Percentiles rank a stretch among this genome's conserved stretches.
Conservation (phyloP, 2,329 filamentous ascomycete species). For the Trichocomaceae sp. region DNA sequence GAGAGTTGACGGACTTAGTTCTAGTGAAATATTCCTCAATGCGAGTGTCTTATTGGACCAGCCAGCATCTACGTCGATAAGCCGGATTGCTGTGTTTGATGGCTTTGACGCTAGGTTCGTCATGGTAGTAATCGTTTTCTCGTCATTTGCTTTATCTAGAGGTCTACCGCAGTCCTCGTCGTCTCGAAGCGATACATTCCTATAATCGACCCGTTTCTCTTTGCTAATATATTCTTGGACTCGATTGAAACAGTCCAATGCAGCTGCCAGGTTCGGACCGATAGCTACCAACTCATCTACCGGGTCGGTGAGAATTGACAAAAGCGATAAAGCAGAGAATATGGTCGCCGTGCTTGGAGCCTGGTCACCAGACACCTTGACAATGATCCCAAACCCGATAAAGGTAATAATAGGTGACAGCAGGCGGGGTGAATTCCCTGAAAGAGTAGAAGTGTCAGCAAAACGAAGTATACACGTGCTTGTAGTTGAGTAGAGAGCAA, state of each 20-base stretch:
- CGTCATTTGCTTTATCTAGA: not conserved
- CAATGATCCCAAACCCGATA: constrained; percentile 3
- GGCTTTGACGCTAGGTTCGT: not conserved
- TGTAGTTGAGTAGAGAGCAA: not conserved
- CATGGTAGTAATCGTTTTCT: not conserved
- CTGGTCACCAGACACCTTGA: not conserved
- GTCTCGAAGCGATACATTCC: not conserved
- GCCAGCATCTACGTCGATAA: constrained; percentile 5
- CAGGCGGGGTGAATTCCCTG: constrained; percentile 8
- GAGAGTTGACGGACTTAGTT: constrained; percentile 37
- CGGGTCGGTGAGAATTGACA: constrained; percentile 20
- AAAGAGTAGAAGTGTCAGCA: not conserved
- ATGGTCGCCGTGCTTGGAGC: constrained; percentile 21
- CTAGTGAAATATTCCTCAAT: constrained; percentile 36
- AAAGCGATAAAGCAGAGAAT: constrained; percentile 22
- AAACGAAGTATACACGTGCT: not conserved
- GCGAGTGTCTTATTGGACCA: constrained; percentile 27
- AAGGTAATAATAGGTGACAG: constrained; percentile 7
- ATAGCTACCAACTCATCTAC: constrained; percentile 19
- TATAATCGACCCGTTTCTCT: constrained; percentile 5
- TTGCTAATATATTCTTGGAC: constrained; percentile 32
- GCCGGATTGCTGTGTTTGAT: not conserved
- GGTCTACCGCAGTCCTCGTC: not conserved
- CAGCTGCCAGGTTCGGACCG: constrained; percentile 31
- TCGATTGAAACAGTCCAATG: constrained; percentile 34